phyloP scores from a whole-genome alignment of 495 filamentous ascomycete genomes.

The Podospora conica region DNA sequence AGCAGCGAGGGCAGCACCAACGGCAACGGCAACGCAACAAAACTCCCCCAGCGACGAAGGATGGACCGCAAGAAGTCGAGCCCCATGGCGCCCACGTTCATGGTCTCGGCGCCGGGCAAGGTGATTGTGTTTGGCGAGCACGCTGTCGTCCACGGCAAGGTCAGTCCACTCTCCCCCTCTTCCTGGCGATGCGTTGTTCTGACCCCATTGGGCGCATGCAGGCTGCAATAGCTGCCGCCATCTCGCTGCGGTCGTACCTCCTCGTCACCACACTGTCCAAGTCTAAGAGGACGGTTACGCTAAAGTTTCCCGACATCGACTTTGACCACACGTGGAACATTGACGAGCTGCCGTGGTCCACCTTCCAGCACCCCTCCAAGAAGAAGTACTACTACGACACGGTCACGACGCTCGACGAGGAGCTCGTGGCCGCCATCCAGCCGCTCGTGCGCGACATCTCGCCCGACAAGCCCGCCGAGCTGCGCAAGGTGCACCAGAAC shows the following conservation, averaged over 20 bases:
- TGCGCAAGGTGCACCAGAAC: conserved; percentile 71
- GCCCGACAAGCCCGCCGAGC: conserved; percentile 50
- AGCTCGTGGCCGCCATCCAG: conserved; percentile 69
- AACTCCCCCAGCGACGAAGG: conserved; percentile 19
- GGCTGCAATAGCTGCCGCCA: conserved; percentile 88
- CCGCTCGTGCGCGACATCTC: conserved; percentile 69
- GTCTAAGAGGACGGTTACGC: conserved; percentile 72
- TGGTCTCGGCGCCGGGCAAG: conserved; percentile 96
- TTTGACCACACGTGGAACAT: conserved; percentile 90
- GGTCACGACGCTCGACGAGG: conserved; percentile 75
- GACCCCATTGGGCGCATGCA: conserved; percentile 22
- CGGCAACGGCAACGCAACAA: conserved; percentile 16
- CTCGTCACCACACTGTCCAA: conserved; percentile 87
- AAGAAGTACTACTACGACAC: conserved; percentile 90
- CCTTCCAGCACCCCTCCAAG: conserved; percentile 71
- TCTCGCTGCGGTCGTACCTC: conserved; percentile 91
- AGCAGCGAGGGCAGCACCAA: conserved; percentile 17
- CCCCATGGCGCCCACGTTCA: conserved; percentile 76
- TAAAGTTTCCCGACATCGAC: conserved; percentile 81
- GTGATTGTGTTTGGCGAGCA: conserved; percentile 97
- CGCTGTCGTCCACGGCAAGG: conserved; percentile 92
- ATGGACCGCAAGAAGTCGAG: conserved; percentile 48
- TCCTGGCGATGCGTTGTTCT: neutral
- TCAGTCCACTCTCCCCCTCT: conserved; percentile 17
- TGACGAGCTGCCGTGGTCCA: conserved; percentile 75